phyloP scores from a whole-genome alignment of 345 rosid species.

The Bruguiera gymnorhiza region DNA sequence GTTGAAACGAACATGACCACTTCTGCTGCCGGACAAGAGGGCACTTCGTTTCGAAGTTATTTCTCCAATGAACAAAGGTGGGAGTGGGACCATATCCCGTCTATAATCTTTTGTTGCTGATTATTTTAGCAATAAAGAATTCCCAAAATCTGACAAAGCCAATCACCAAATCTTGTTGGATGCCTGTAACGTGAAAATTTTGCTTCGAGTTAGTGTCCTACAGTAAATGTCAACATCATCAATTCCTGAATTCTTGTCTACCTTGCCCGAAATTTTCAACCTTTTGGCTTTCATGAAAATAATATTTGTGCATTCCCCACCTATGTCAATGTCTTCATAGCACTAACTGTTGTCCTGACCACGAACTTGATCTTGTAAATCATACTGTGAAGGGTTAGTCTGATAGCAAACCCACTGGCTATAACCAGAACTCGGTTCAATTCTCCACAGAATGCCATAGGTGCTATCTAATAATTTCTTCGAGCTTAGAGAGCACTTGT shows the following conservation, averaged over 20 bases:
- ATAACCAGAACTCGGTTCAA: conserved; percentile 12
- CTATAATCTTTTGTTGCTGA: conserved; percentile 9
- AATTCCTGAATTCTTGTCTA: conserved; percentile 11
- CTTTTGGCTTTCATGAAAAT: not conserved
- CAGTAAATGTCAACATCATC: conserved; percentile 7
- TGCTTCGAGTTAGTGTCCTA: conserved; percentile 8
- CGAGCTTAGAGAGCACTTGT: conserved; percentile 63
- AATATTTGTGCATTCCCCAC: conserved; percentile 9
- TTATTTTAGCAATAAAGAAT: conserved; percentile 14
- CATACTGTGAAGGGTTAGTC: conserved; percentile 10
- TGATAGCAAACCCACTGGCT: conserved; percentile 13
- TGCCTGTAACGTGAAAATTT: conserved; percentile 9
- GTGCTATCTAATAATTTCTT: conserved; percentile 48
- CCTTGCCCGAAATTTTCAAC: conserved; percentile 12
- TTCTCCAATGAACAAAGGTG: conserved; percentile 9
- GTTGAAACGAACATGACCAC: not conserved
- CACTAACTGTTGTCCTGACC: not conserved
- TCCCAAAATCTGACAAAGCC: conserved; percentile 18
- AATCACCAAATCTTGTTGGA: conserved; percentile 18
- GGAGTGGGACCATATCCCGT: conserved; percentile 18
- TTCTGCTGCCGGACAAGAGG: conserved; percentile 4
- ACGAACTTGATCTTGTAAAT: not conserved
- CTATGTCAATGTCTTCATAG: conserved; percentile 12
- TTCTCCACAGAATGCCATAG: conserved; percentile 7
- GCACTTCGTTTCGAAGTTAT: conserved; percentile 7